Evolutionary conservation across 495 filamentous ascomycete genomes (phyloP), one percentile per base, ranked within the genome.

Genomic region (Daldinia grandis): DNA sequence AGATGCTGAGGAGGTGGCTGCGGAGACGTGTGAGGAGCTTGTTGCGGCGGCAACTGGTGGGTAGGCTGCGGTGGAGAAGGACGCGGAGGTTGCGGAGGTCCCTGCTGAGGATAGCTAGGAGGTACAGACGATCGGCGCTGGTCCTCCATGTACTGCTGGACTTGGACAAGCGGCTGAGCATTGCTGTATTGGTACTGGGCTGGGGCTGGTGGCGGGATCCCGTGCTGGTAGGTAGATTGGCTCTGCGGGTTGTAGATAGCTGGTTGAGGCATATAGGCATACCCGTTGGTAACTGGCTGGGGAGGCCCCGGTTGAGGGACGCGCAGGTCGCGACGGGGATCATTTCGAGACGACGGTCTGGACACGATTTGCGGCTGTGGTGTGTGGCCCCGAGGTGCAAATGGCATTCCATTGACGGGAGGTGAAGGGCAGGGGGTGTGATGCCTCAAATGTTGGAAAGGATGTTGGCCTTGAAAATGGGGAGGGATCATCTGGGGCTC

Each of bases 361-460:
- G 95, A 96, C 55, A 86, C 81, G 62, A 83, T 85, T 72, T 91
- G 89, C 12, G 91, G 92, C 72, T 94, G 91, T 15, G 93, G 93
- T 4, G 94, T 95, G 60, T 91, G 90, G 57, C 91, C 89, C 62
- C 92, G 86, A 42, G 88, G 88, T 60, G 79, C 75, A 72, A 91
- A 92, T 7, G 87, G 85, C 57, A 91, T 85, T 49, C 91, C 92
- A 76, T 95, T 96, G 68, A 98, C 92, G 1, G 96, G 96, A 59
- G 96, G 95, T 14, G 96, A 97, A 4, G 89, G 90, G 50, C 94
- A 96, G 19, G 94, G 92, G 21, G 92, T 93, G 47, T 87, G 83
- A 71, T 95, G 89, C 76, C 93, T 86, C 66, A 98, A 89, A 73
- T 94, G 91, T 69, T 90, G 87, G 73, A 92, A 94, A 31, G 85